Evolutionary conservation across 805 yeast species (phyloP).

Genomic region (Ogataea zsoltii): DNA sequence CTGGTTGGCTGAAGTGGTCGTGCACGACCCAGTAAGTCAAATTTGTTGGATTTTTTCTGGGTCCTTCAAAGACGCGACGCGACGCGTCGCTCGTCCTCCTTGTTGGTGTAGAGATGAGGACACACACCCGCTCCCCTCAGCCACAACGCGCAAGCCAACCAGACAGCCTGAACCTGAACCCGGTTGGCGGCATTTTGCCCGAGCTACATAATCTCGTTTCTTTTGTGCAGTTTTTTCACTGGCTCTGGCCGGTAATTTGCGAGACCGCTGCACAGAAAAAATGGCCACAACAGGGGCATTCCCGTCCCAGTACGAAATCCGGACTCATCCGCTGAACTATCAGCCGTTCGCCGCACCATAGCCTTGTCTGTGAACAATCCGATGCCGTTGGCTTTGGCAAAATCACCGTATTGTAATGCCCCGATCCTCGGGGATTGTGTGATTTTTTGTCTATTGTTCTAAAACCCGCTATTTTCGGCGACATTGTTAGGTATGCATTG

Average conservation of each 20-base stretch:
- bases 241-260: background rate
- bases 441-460: no score
- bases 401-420: no score
- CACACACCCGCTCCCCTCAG: no score
- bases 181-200: background rate
- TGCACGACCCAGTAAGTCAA: background rate
- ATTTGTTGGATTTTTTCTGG: constrained; percentile 5
- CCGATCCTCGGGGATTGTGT: no score
- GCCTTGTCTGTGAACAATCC: no score
- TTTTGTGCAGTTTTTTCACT: constrained; percentile 1
- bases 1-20: constrained; percentile 6
- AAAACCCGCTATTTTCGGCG: no score
- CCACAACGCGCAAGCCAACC: no score
- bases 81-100: background rate
- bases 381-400: no score
- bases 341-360: background rate
- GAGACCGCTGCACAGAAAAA: background rate
- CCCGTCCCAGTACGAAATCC: no score
- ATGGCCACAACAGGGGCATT: no score
- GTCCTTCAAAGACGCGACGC: background rate
- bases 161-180: constrained; percentile 4
- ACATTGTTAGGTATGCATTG: no score
- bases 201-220: constrained; percentile 13
- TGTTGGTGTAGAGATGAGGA: no score
- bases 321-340: background rate